These are phyloP conservation scores for Oryza nivara DNA, from an alignment of 176 grass and related monocot species.

Conservation along the genomic window DNA sequence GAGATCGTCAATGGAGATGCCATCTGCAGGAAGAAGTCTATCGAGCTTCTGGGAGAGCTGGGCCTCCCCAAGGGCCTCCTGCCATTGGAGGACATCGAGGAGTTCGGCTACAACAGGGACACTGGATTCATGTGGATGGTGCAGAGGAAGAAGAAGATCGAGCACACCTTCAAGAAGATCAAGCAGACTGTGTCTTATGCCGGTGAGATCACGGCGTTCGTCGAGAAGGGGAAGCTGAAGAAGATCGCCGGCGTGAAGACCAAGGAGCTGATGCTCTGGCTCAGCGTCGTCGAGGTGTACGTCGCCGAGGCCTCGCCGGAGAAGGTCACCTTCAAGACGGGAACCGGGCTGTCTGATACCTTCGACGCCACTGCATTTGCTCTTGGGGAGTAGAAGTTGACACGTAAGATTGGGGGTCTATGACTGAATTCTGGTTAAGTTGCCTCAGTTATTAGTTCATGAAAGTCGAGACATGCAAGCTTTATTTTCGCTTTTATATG, in stretches of 20 bases:
- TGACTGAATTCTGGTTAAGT: too few relatives aligned
- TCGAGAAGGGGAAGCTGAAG: not conserved
- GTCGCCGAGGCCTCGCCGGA: not conserved
- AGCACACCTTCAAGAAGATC: conserved; percentile 50
- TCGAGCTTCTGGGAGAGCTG: conserved; percentile 26
- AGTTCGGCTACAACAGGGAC: conserved; percentile 25
- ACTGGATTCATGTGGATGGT: conserved; percentile 37
- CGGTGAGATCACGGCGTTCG: not conserved
- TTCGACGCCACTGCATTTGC: not conserved
- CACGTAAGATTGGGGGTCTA: too few relatives aligned
- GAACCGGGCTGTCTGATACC: not conserved
- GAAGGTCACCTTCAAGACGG: conserved; percentile 39
- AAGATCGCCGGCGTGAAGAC: conserved; percentile 40
- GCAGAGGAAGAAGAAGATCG: conserved; percentile 39
- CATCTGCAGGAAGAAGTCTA: conserved; percentile 17
- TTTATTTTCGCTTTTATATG: too few relatives aligned
- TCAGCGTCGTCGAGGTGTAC: conserved; percentile 34
- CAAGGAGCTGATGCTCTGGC: conserved; percentile 47
- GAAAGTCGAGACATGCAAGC: too few relatives aligned
- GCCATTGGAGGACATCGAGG: conserved; percentile 35
- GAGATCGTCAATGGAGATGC: not conserved
- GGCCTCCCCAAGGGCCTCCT: conserved; percentile 42
- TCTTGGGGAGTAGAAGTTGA: not conserved
- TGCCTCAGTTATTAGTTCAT: too few relatives aligned
- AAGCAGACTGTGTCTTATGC: conserved; percentile 34